Evolutionary conservation across 352 stramenopile species (phyloP).

Genomic region (Aphanomyces stellatus): DNA sequence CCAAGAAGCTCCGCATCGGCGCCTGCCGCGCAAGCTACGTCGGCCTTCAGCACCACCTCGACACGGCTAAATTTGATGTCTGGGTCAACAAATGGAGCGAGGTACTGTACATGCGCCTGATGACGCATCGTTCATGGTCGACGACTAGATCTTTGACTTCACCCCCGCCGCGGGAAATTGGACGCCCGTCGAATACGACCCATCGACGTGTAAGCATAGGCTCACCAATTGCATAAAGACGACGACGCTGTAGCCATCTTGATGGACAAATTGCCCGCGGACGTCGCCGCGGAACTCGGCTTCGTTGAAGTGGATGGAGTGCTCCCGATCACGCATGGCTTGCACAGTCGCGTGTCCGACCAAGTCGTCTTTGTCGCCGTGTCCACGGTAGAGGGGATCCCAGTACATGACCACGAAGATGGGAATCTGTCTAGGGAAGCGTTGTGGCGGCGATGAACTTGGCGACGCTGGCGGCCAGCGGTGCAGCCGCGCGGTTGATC

Average conservation of each 20-base stretch:
- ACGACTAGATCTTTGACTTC: constrained; percentile 17
- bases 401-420: no score
- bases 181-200: no score
- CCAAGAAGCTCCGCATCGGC: constrained; percentile 42
- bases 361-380: constrained; percentile 14
- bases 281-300: constrained; percentile 1
- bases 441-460: neutral
- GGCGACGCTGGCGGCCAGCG: neutral
- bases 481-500: neutral
- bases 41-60: constrained; percentile 57
- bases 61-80: constrained; percentile 52
- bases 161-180: neutral
- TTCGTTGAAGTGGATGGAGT: neutral
- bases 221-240: neutral
- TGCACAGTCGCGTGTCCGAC: neutral
- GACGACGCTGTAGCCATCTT: neutral
- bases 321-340: neutral
- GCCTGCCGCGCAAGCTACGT: constrained; percentile 64
- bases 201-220: no score
- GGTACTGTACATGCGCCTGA: constrained; percentile 24
- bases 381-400: constrained; percentile 6
- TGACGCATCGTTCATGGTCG: neutral
- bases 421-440: constrained; percentile 9
- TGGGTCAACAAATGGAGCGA: constrained; percentile 83
- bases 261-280: constrained; percentile 2